A percentile compares a stretch with the other conserved stretches of the same genome.
These are phyloP conservation scores for Canna indica DNA, from an alignment of 176 grass and related monocot genomes.

Conservation along the genomic window DNA sequence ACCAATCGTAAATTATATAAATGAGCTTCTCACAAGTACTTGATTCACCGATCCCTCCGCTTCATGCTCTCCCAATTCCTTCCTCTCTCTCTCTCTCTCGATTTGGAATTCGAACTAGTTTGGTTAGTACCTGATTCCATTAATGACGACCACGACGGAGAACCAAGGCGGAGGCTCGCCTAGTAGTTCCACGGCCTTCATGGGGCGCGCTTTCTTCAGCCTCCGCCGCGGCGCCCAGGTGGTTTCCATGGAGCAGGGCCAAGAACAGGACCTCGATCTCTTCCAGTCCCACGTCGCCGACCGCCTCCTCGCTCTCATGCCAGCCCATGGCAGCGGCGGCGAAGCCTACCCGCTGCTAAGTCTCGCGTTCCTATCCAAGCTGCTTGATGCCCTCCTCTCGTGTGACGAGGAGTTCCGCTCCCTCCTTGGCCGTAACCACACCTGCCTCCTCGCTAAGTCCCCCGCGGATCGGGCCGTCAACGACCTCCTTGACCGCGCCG, in stretches of 20 bases:
- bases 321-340: not conserved
- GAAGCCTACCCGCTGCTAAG: slow-evolving; percentile 17
- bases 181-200: slow-evolving; percentile 28
- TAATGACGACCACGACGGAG: not conserved
- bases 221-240: slow-evolving; percentile 55
- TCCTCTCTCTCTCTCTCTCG: not conserved
- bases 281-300: slow-evolving; percentile 68
- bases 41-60: not conserved
- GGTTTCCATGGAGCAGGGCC: slow-evolving; percentile 54
- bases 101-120: not conserved
- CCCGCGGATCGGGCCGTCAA: slow-evolving; percentile 53
- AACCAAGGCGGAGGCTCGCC: slow-evolving; percentile 22
- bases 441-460: slow-evolving; percentile 23
- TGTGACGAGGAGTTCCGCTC: slow-evolving; percentile 46
- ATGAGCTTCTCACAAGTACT: not conserved
- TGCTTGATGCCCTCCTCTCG: slow-evolving; percentile 56
- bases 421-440: slow-evolving; percentile 32
- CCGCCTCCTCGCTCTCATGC: slow-evolving; percentile 37
- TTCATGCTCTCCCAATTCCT: not conserved
- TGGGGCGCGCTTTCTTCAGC: slow-evolving; percentile 47
- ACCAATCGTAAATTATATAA: not conserved
- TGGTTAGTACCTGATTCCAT: not conserved
- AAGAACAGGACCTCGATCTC: slow-evolving; percentile 40
- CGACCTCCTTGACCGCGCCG: slow-evolving; percentile 66
- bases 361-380: slow-evolving; percentile 67